Conservation (phyloP, 495 filamentous ascomycete genomes). For the Pyronema omphalodes region DNA sequence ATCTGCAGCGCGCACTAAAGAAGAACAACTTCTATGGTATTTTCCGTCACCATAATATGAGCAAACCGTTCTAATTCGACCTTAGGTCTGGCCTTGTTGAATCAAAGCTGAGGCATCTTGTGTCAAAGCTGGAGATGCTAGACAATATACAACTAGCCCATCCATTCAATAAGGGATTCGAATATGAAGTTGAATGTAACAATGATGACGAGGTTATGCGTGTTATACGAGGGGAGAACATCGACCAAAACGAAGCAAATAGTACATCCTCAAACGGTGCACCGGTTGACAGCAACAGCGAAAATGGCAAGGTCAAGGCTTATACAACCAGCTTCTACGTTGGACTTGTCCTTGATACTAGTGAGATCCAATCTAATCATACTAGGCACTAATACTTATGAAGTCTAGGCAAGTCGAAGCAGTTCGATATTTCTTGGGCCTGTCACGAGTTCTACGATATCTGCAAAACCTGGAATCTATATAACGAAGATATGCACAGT, state of each 20-base stretch:
- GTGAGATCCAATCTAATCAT: conserved; percentile 30
- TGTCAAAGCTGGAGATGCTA: conserved; percentile 58
- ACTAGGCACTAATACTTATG: neutral
- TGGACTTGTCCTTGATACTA: conserved; percentile 52
- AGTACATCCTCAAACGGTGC: conserved; percentile 32
- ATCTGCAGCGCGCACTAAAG: conserved; percentile 66
- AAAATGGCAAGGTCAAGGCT: conserved; percentile 29
- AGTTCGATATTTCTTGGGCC: conserved; percentile 31
- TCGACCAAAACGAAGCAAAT: conserved; percentile 15
- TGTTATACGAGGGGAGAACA: conserved; percentile 33
- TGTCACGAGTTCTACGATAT: conserved; percentile 26
- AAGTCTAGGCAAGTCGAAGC: conserved; percentile 26
- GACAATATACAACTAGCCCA: conserved; percentile 63
- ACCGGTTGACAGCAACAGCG: conserved; percentile 25
- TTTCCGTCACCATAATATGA: neutral
- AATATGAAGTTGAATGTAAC: conserved; percentile 55
- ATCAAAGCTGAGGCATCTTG: conserved; percentile 73
- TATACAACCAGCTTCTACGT: conserved; percentile 83
- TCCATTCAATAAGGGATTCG: conserved; percentile 83
- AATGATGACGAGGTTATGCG: conserved; percentile 52
- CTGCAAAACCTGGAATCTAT: conserved; percentile 24
- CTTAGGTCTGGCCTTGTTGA: conserved; percentile 60
- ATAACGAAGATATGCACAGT: conserved; percentile 20
- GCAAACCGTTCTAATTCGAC: conserved; percentile 5
- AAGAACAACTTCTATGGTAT: conserved; percentile 62